Conservation (phyloP, 2,329 filamentous ascomycete genomes). For the Aureobasidium sp. region DNA sequence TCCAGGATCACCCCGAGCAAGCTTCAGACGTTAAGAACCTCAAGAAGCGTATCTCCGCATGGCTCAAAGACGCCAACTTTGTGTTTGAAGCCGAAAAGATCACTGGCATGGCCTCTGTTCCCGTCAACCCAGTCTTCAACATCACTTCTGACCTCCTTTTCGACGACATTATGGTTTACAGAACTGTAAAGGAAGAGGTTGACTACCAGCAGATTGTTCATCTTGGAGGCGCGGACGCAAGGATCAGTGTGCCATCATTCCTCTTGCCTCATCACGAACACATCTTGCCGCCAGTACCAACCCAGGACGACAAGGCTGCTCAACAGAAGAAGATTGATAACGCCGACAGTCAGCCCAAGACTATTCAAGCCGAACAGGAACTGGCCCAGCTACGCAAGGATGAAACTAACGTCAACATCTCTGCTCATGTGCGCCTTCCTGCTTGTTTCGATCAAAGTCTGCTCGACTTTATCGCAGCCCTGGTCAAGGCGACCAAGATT, state of each 20-base stretch:
- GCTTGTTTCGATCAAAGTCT: constrained; percentile 43
- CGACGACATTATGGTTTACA: constrained; percentile 42
- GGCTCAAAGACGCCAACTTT: constrained; percentile 46
- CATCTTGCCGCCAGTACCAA: constrained; percentile 36
- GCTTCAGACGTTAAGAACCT: constrained; percentile 38
- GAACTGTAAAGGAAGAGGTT: constrained; percentile 34
- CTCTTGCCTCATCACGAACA: constrained; percentile 49
- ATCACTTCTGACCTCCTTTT: constrained; percentile 39
- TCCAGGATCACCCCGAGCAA: constrained; percentile 39
- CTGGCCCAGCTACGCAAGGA: constrained; percentile 37
- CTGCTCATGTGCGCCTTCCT: constrained; percentile 41
- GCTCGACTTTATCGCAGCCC: constrained; percentile 45
- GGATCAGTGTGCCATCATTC: constrained; percentile 40
- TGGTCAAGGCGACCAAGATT: constrained; percentile 50
- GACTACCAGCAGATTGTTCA: constrained; percentile 41
- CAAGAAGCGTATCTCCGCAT: constrained; percentile 38
- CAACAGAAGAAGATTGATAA: constrained; percentile 32
- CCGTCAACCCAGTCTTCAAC: constrained; percentile 40
- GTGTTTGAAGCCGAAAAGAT: constrained; percentile 40
- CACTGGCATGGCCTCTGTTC: constrained; percentile 38
- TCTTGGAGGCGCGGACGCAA: constrained; percentile 43
- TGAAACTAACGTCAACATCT: constrained; percentile 40
- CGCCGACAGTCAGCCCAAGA: constrained; percentile 37
- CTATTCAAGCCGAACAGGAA: constrained; percentile 31
- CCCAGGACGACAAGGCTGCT: constrained; percentile 23